These are phyloP conservation scores for Neocatenulostroma microsporum DNA, from an alignment of 2,329 filamentous ascomycete genomes.

Conservation along the genomic window DNA sequence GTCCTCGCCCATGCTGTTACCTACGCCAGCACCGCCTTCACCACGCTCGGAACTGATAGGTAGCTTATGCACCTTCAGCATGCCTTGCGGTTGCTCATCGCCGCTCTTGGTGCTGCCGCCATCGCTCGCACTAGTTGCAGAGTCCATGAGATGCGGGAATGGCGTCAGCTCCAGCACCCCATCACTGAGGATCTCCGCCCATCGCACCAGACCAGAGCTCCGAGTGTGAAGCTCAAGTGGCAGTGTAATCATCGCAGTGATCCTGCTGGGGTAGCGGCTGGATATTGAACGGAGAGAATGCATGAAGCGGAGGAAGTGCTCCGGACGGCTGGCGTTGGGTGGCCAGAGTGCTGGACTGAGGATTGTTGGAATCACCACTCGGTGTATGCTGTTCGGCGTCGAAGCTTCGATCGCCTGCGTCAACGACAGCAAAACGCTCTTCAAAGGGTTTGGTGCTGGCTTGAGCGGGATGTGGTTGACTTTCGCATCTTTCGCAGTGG, in stretches of 20 bases:
- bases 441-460: slow-evolving; percentile 56
- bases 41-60: slow-evolving; percentile 85
- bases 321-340: slow-evolving; percentile 59
- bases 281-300: slow-evolving; percentile 70
- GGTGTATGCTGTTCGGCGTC: slow-evolving; percentile 59
- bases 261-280: slow-evolving; percentile 54
- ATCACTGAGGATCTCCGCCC: slow-evolving; percentile 78
- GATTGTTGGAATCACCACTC: slow-evolving; percentile 75
- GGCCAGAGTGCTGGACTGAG: slow-evolving; percentile 82
- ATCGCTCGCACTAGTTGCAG: slow-evolving; percentile 38
- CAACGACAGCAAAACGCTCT: slow-evolving; percentile 54
- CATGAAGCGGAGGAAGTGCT: slow-evolving; percentile 69
- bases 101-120: slow-evolving; percentile 47
- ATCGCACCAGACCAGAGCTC: slow-evolving; percentile 65
- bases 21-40: slow-evolving; percentile 63
- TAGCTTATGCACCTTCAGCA: slow-evolving; percentile 73
- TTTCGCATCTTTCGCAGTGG: slow-evolving; percentile 32
- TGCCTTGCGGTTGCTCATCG: slow-evolving; percentile 75
- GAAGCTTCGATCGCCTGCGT: slow-evolving; percentile 50
- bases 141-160: slow-evolving; percentile 55
- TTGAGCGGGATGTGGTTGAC: slow-evolving; percentile 50
- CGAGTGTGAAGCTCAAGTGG: slow-evolving; percentile 75
- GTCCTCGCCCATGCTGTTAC: slow-evolving; percentile 62
- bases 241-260: slow-evolving; percentile 68
- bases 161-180: slow-evolving; percentile 77